phyloP scores from a whole-genome alignment of 2,329 filamentous ascomycete species.

The Amphichorda felina region DNA sequence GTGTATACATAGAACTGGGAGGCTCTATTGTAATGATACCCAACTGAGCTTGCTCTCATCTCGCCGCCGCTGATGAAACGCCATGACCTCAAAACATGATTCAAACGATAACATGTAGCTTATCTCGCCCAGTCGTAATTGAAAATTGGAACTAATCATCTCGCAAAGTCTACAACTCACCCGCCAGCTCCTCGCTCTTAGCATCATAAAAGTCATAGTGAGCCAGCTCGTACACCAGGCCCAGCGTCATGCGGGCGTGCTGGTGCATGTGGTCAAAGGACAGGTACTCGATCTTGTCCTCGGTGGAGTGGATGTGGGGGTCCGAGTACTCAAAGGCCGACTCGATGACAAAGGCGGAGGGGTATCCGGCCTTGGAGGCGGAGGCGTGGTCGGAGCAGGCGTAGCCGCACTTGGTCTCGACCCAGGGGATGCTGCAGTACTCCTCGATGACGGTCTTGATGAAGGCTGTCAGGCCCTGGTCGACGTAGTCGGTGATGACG shows the following conservation, averaged over 20 bases:
- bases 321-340: conserved; percentile 55
- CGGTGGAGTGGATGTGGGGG: conserved; percentile 57
- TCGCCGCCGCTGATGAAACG: too few species aligned
- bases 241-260: conserved; percentile 75
- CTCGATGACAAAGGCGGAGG: conserved; percentile 67
- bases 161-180: conserved; percentile 3
- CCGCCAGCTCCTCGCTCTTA: conserved; percentile 14
- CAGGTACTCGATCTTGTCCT: conserved; percentile 59
- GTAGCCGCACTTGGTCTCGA: conserved; percentile 82
- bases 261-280: conserved; percentile 88
- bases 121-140: too few species aligned
- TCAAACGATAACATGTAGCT: too few species aligned
- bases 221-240: conserved; percentile 73
- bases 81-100: too few species aligned
- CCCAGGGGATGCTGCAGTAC: conserved; percentile 57
- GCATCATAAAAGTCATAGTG: conserved; percentile 54
- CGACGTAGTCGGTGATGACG: conserved; percentile 86
- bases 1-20: not conserved
- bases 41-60: not conserved
- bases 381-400: conserved; percentile 69
- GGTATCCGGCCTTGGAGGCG: conserved; percentile 62
- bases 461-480: conserved; percentile 70
- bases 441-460: conserved; percentile 77
- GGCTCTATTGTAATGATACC: not conserved
- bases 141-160: too few species aligned